Evolutionary conservation across 1,284 basidiomycete species (phyloP), one percentile per base, ranked within the genome.

Genomic region (Puccinia coronata): DNA sequence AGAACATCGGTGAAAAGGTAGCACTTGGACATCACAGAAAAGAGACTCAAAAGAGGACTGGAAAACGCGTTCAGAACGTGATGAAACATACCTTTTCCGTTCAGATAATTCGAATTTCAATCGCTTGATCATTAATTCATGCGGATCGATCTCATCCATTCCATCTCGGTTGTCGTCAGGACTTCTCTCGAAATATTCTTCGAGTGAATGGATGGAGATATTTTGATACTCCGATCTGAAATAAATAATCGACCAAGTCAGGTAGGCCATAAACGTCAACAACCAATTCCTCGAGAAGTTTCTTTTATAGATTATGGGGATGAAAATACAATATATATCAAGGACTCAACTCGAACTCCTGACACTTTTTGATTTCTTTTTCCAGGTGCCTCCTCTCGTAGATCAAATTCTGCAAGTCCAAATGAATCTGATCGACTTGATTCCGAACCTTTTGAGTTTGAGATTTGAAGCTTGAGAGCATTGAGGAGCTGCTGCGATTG

Each of bases 291-390:
- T n/a, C n/a, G n/a, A n/a, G n/a, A n/a, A n/a, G n/a, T n/a, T n/a
- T n/a, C n/a, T n/a, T n/a, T n/a, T n/a, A n/a, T n/a, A n/a, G n/a
- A n/a, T n/a, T n/a, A n/a, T n/a, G n/a, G n/a, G n/a, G n/a, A n/a
- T n/a, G n/a, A n/a, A n/a, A n/a, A n/a, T n/a, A n/a, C n/a, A n/a
- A n/a, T n/a, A n/a, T n/a, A n/a, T n/a, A n/a, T n/a, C n/a, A 4
- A 20, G 28, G 25, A 61, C 69, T 72, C 20, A 73, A 72, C 78
- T 80, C 78, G 31, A 80, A 80, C 43, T 80, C 78, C 5, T 61
- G 51, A 51, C 78, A 80, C 59, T 80, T 80, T 34, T 72, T 80
- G 14, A 80, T 71, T 51, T 80, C 78, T 63, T 70, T 72, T 80
- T 80, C 69, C 18, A 80, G 69, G 63, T 80, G 78, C 47, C 67